Percentiles rank a stretch among this genome's conserved stretches.
Evolutionary conservation across 2,329 filamentous ascomycete species (phyloP).

Genomic region (Trichoderma brevicompactum): DNA sequence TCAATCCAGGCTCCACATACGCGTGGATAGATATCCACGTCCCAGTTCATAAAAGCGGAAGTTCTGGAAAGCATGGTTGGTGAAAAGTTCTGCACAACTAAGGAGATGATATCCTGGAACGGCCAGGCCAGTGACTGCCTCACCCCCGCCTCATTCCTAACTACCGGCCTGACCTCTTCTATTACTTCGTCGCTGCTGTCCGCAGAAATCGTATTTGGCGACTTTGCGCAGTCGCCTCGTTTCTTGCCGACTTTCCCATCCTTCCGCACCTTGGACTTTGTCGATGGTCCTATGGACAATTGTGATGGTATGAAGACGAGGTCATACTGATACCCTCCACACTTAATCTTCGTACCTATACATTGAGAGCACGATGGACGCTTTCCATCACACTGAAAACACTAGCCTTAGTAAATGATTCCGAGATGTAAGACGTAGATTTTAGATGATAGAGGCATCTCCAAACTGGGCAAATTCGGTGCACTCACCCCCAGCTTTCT

Average conservation of each 20-base stretch:
- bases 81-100: slow-evolving; percentile 32
- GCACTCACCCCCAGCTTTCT: slow-evolving; percentile 36
- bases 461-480: not conserved
- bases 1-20: slow-evolving; percentile 49
- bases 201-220: not conserved
- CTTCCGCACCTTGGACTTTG: slow-evolving; percentile 8
- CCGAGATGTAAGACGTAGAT: slow-evolving; percentile 1
- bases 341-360: slow-evolving; percentile 29
- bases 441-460: not conserved
- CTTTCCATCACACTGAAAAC: slow-evolving; percentile 36
- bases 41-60: slow-evolving; percentile 8
- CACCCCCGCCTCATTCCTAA: not conserved
- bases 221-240: not conserved
- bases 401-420: slow-evolving; percentile 1
- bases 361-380: slow-evolving; percentile 37
- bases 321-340: slow-evolving; percentile 36
- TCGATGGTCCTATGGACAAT: not conserved
- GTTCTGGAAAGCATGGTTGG: not conserved
- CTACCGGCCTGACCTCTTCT: not conserved
- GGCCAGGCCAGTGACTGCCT: slow-evolving; percentile 32
- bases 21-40: slow-evolving; percentile 38
- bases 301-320: slow-evolving; percentile 34
- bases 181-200: not conserved
- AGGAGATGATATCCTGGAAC: slow-evolving; percentile 35
- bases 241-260: slow-evolving; percentile 7